Percentiles rank a stretch among this genome's conserved stretches.
Conservation (phyloP, 331 rosid genomes). For the Malus hybrid region DNA sequence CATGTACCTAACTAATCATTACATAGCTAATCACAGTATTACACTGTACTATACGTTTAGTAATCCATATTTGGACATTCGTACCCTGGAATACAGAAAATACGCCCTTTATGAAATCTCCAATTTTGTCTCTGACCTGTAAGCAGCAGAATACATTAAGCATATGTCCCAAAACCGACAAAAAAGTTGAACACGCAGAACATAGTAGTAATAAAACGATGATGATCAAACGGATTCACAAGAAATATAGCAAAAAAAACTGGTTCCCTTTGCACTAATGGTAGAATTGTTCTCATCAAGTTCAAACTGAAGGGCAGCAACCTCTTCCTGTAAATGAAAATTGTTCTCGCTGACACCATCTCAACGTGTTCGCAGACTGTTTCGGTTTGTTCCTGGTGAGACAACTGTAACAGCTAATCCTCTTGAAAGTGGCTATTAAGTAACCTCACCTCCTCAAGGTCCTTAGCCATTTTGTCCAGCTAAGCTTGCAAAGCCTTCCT, state of each 20-base stretch:
- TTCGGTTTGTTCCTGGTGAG: conserved; percentile 55
- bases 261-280: too few species aligned
- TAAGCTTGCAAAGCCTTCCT: conserved; percentile 41
- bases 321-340: conserved; percentile 90
- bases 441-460: conserved; percentile 65
- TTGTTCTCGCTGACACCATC: conserved; percentile 80
- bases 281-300: conserved; percentile 34
- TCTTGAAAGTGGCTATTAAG: conserved; percentile 54
- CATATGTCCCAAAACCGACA: background rate
- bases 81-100: conserved; percentile 81
- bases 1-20: background rate
- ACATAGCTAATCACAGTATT: background rate
- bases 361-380: conserved; percentile 76
- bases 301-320: conserved; percentile 60
- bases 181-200: background rate
- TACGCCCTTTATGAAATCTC: conserved; percentile 56
- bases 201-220: too few species aligned
- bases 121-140: conserved; percentile 67
- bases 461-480: conserved; percentile 55
- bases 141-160: background rate
- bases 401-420: conserved; percentile 46
- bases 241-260: too few species aligned
- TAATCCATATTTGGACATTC: conserved; percentile 9
- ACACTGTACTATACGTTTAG: background rate
- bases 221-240: too few species aligned